phyloP scores from a whole-genome alignment of 1,284 basidiomycete genomes.

The Rhodofomes roseus region DNA sequence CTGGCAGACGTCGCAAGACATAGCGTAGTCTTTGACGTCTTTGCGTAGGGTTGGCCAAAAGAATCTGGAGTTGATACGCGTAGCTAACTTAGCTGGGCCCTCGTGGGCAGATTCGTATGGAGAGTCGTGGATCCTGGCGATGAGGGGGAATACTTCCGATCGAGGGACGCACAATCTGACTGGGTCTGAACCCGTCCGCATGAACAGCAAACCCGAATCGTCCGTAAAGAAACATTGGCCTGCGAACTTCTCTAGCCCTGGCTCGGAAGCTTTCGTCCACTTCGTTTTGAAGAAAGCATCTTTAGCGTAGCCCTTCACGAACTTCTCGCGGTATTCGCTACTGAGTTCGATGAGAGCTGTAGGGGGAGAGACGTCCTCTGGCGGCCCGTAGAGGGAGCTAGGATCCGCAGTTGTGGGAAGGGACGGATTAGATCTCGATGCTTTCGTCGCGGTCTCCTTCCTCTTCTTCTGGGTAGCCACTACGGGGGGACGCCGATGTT shows the following conservation, averaged over 20 bases:
- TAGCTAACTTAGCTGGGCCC: slow-evolving; percentile 8
- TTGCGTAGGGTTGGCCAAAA: slow-evolving; percentile 32
- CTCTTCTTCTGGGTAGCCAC: no score
- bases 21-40: slow-evolving; percentile 17
- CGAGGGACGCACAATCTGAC: neutral
- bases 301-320: neutral
- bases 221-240: neutral
- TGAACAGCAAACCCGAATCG: neutral
- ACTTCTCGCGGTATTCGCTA: neutral
- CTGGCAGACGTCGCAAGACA: slow-evolving; percentile 31
- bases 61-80: slow-evolving; percentile 15
- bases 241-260: neutral
- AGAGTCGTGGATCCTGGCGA: slow-evolving; percentile 3
- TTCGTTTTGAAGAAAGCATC: neutral
- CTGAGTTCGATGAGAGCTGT: no score
- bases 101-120: neutral
- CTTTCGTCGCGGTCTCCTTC: no score
- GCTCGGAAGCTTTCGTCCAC: neutral
- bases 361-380: no score
- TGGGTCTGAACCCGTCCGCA: neutral
- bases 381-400: no score
- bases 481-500: no score
- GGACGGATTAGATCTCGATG: no score
- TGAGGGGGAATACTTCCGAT: neutral
- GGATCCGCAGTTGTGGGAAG: no score